phyloP scores from a whole-genome alignment of 257 asterid genomes.

The Primulina tabacum region DNA sequence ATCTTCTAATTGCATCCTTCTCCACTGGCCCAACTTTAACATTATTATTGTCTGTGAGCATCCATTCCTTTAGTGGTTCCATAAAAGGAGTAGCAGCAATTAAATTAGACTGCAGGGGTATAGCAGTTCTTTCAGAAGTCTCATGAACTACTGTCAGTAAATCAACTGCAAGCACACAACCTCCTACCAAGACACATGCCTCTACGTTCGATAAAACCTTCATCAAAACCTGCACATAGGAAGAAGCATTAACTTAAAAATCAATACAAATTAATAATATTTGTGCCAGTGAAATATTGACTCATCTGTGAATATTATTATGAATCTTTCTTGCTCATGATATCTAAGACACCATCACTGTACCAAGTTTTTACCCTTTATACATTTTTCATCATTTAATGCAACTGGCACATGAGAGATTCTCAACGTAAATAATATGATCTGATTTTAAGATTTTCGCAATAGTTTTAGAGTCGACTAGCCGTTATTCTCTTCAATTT shows the following conservation, averaged over 20 bases:
- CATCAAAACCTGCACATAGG: slow-evolving; percentile 71
- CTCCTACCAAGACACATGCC: slow-evolving; percentile 98
- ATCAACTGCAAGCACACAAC: slow-evolving; percentile 98
- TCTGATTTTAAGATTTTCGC: not conserved
- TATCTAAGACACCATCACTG: not conserved
- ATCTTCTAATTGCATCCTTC: slow-evolving; percentile 93
- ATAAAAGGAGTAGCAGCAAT: slow-evolving; percentile 96
- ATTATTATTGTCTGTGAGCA: slow-evolving; percentile 68
- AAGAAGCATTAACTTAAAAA: slow-evolving; percentile 24
- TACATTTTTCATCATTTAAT: not conserved
- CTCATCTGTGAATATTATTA: not conserved
- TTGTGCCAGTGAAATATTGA: not conserved
- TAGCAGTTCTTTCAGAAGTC: slow-evolving; percentile 96
- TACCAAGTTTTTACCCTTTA: not conserved
- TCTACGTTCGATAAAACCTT: slow-evolving; percentile 85
- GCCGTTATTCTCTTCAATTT: not conserved
- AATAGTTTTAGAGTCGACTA: not conserved
- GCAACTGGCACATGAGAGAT: not conserved
- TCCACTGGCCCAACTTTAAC: slow-evolving; percentile 88
- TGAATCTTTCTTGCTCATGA: not conserved
- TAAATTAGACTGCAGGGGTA: slow-evolving; percentile 94
- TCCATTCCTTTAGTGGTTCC: slow-evolving; percentile 98
- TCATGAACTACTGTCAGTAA: slow-evolving; percentile 83
- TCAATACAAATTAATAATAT: not conserved
- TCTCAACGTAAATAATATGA: not conserved